A percentile compares a stretch with the other conserved stretches of the same genome.
Evolutionary conservation across 2,329 filamentous ascomycete genomes (phyloP).

Genomic region (Sphaerulina populicola): DNA sequence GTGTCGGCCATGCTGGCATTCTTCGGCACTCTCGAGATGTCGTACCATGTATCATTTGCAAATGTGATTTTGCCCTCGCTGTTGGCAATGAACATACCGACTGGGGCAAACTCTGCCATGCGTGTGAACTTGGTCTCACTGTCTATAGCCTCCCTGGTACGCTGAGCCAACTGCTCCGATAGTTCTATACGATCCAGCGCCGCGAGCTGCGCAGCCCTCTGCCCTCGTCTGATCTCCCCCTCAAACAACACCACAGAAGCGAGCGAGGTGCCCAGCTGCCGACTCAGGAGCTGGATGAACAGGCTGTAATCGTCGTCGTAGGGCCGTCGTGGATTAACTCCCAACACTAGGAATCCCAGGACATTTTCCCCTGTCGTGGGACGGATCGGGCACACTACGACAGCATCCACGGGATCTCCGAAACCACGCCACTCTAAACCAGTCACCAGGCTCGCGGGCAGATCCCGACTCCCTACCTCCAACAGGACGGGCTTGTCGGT

Average conservation of each 20-base stretch:
- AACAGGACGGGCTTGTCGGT: slow-evolving; percentile 59
- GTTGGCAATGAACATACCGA: slow-evolving; percentile 79
- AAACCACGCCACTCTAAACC: slow-evolving; percentile 64
- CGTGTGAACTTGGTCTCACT: slow-evolving; percentile 71
- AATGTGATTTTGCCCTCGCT: slow-evolving; percentile 63
- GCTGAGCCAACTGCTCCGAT: slow-evolving; percentile 62
- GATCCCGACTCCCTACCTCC: slow-evolving; percentile 55
- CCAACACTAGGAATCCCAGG: slow-evolving; percentile 70
- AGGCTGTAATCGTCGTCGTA: slow-evolving; percentile 74
- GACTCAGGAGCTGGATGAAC: slow-evolving; percentile 64
- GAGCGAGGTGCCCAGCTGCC: slow-evolving; percentile 70
- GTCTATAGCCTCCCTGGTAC: slow-evolving; percentile 49
- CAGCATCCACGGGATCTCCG: slow-evolving; percentile 58
- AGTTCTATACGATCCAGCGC: slow-evolving; percentile 69
- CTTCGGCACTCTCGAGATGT: slow-evolving; percentile 59
- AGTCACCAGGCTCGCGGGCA: slow-evolving; percentile 57
- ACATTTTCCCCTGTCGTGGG: slow-evolving; percentile 66
- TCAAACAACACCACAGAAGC: slow-evolving; percentile 76
- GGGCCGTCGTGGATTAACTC: slow-evolving; percentile 66
- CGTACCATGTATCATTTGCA: slow-evolving; percentile 68
- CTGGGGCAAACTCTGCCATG: slow-evolving; percentile 76
- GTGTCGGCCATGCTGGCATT: slow-evolving; percentile 49
- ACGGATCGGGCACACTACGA: slow-evolving; percentile 71
- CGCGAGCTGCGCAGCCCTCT: slow-evolving; percentile 64
- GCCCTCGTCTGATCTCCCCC: slow-evolving; percentile 68